Evolutionary conservation across 208 protist genomes (phyloP).

Genomic region (Herpetomonas samuelpessoai): DNA sequence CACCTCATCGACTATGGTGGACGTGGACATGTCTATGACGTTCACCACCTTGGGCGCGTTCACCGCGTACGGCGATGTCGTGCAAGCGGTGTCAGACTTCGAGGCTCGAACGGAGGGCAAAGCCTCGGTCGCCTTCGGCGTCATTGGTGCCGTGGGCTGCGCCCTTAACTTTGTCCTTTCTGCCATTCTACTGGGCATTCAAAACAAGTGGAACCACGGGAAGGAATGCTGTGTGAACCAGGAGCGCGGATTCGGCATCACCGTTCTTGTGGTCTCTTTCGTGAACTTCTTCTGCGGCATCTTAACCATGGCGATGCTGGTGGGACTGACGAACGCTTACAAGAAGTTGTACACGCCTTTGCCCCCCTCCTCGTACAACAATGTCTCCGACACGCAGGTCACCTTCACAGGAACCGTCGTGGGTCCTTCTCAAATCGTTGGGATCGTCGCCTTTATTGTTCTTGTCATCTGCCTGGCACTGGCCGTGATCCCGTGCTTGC

Average conservation of each 20-base stretch:
- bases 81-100: too few relatives aligned
- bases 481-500: not conserved
- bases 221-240: not conserved
- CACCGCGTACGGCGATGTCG: not conserved
- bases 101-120: not conserved
- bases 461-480: not conserved
- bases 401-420: not conserved
- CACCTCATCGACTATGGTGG: too few relatives aligned
- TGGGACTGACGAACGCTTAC: not conserved
- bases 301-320: not conserved
- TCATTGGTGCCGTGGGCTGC: not conserved
- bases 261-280: not conserved
- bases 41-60: not conserved
- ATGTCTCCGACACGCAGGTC: not conserved
- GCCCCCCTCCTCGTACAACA: not conserved
- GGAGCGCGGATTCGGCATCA: conserved; percentile 1
- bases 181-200: not conserved
- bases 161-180: not conserved
- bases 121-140: not conserved
- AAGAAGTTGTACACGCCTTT: not conserved
- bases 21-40: too few relatives aligned
- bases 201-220: not conserved
- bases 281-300: not conserved
- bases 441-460: not conserved
- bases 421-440: not conserved